Evolutionary conservation across 768 basidiomycete species (phyloP).

Genomic region (Kwoniella botswanensis): DNA sequence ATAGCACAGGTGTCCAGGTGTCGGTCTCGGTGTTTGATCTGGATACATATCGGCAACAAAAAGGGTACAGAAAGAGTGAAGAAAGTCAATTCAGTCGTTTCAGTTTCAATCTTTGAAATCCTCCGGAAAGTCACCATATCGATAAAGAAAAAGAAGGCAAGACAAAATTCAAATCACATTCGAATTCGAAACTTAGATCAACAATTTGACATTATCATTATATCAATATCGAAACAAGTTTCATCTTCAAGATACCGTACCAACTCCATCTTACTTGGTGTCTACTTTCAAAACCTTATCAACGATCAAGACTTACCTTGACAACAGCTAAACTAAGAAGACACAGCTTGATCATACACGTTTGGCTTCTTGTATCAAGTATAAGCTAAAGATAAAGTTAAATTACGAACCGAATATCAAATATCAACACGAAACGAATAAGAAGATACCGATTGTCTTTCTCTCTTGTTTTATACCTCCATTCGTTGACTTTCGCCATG

Average conservation of each 20-base stretch:
- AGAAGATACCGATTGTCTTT: no score
- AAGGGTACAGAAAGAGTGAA: background rate
- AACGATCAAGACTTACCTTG: background rate
- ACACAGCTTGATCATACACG: conserved; percentile 7
- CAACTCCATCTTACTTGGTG: no score
- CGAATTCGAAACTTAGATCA: background rate
- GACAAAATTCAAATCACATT: background rate
- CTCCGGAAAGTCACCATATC: conserved; percentile 10
- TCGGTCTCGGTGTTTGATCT: no score
- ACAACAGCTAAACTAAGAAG: background rate
- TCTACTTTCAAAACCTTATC: conserved; percentile 4
- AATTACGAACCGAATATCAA: conserved; percentile 3
- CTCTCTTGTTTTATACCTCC: no score
- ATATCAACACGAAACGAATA: background rate
- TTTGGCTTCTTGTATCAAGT: background rate
- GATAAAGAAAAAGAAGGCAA: background rate
- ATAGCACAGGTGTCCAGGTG: no score
- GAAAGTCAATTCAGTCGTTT: no score
- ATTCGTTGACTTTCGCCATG: no score
- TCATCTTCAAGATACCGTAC: background rate
- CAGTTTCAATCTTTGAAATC: background rate
- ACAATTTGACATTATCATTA: background rate
- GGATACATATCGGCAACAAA: background rate
- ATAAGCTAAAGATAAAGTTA: background rate
- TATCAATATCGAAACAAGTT: background rate